Conservation (phyloP, 2,329 filamentous ascomycete genomes). For the Pseudofabraea citricarpa region DNA sequence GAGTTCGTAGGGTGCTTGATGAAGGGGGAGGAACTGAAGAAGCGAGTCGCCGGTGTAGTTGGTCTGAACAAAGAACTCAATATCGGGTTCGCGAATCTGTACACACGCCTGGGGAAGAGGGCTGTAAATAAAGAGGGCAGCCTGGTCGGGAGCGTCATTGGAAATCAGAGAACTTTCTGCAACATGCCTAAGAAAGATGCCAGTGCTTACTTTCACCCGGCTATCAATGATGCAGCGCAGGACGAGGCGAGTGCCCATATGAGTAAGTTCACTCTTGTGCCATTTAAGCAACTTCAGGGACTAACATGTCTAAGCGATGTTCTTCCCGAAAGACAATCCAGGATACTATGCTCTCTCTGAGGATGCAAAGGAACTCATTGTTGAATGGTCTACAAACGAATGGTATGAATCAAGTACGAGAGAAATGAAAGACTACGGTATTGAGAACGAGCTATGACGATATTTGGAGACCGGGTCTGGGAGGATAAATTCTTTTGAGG, state of each 20-base stretch:
- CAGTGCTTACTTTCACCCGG: slow-evolving; percentile 59
- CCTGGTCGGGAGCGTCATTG: slow-evolving; percentile 54
- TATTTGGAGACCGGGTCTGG: no score
- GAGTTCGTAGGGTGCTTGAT: slow-evolving; percentile 90
- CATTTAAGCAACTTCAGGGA: slow-evolving; percentile 8
- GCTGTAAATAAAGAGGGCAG: slow-evolving; percentile 49
- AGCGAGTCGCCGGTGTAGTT: slow-evolving; percentile 66
- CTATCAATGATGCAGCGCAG: slow-evolving; percentile 70
- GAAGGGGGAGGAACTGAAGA: slow-evolving; percentile 74
- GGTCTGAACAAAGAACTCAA: slow-evolving; percentile 58
- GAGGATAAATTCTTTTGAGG: neutral
- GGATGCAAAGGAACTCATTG: slow-evolving; percentile 60
- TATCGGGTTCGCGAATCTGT: slow-evolving; percentile 80
- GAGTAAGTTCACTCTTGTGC: slow-evolving; percentile 38
- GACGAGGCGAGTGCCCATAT: slow-evolving; percentile 83
- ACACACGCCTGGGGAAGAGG: slow-evolving; percentile 73
- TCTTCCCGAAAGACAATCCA: slow-evolving; percentile 66
- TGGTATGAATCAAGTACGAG: slow-evolving; percentile 58
- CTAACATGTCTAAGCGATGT: slow-evolving; percentile 52
- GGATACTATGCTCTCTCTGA: slow-evolving; percentile 65
- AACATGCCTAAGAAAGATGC: slow-evolving; percentile 61
- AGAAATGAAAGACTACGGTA: slow-evolving; percentile 8
- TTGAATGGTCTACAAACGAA: slow-evolving; percentile 57
- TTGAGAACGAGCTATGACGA: slow-evolving; percentile 15
- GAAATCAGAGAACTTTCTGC: slow-evolving; percentile 80